Evolutionary conservation across 140 eudicot species (phyloP), one percentile per base, ranked within the genome.

Genomic region (Erigeron philadelphicus): DNA sequence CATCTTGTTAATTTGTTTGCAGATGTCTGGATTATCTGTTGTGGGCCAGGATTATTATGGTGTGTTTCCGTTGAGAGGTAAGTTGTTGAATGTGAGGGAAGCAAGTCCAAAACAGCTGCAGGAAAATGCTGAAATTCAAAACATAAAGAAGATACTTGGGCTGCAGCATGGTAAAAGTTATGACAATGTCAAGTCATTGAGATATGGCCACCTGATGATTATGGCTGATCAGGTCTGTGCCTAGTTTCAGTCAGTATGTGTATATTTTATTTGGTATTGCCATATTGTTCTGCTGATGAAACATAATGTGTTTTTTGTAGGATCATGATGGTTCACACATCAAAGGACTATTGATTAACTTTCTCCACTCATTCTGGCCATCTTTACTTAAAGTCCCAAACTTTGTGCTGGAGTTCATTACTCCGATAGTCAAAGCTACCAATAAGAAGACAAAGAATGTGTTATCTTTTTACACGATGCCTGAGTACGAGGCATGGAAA

Each of bases 141-240:
- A 81, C 64, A 77, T 88, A 50, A 92, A 92, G 81, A 75, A 84
- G 70, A 92, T 92, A 70, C 84, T 92, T 16, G 98, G 96, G 35
- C 88, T 92, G 35, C 91, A 92, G 74, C 95, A 86, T 4, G 95
- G 84, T 0, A 82, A 83, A 83, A 61, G 31, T 19, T 92, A 92
- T 75, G 90, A 86, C 4, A 70, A 75, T 76, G 84, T 81, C 16
- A 92, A 88, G 80, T 80, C 88, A 6, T 61, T 92, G 45, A 76
- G 96, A 82, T 92, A 92, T 74, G 98, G 98, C 3, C 96, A 92
- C 72, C 67, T 92, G 74, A 92, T 92, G 98, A 88, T 92, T 11
- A 92, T 92, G 98, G 83, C 98, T 11, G 96, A 92, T 88, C 98
- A 92, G 96, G 97, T 85, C 13, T 48, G 44, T 35, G 23, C 58